Evolutionary conservation across 192 early-diverging fungal genomes (phyloP), one percentile per base, ranked within the genome.

Genomic region (Dissophora ornata): DNA sequence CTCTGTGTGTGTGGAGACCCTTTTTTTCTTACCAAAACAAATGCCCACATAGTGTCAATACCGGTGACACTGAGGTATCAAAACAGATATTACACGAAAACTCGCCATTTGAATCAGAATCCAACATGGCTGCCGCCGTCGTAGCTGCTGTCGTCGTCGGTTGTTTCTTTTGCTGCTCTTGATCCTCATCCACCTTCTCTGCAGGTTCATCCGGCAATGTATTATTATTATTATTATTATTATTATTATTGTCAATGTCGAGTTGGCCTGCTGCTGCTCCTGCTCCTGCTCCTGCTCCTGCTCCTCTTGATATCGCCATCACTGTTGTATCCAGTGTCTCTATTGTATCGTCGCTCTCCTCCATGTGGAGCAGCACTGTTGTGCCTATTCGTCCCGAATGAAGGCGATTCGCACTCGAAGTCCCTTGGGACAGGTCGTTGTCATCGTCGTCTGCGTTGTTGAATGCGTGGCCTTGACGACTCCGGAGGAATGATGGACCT

Each of bases 21-120:
- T 36, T 19, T 36, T 36, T 16, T 5, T 64, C 44, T 71, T 81
- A 87, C 86, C 92, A 94, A 62, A 89, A 94, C 62, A 94, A 67
- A 63, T 94, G 92, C 1, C 92, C 92, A 71, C 92, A 94, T 24
- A 92, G 64, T 10, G 92, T 94, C 41, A 94, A 62, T 18, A 94
- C 92, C 18, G 91, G 91, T 24, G 90, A 82, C 9, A 83, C 84
- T 16, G 92, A 89, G 12, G 92, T 91, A 61, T 94, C 92, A 80
- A 94, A 94, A 62, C 87, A 86, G 53, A 79, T 77, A 26, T 77
- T 77, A 58, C 73, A 77, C 3, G 73, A 77, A 47, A 77, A 77
- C 59, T 77, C 73, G 50, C 48, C 65, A 32, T 54, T 69, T 2
- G 55, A 33, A 46, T 68, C 66, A 22, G 66, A 58, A 26, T 58